Evolutionary conservation across 352 stramenopile genomes (phyloP), one percentile per base, ranked within the genome.

Genomic region (Phytophthora litchii): DNA sequence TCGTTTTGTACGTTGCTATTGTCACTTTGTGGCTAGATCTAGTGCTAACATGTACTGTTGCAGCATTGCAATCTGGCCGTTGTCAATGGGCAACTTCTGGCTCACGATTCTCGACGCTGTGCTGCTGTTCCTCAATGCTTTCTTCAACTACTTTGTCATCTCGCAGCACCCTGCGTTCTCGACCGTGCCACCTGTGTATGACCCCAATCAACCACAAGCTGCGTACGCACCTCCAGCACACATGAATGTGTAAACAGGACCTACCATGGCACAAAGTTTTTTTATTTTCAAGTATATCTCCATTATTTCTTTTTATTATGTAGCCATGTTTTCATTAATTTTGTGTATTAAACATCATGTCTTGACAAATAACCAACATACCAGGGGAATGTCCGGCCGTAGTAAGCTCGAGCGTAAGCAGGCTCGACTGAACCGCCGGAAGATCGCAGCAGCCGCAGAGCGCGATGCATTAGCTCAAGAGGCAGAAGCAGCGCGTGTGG

Each of bases 91-190:
- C 67, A 91, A 90, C 54, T 95, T 94, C 56, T 95, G 86, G 86
- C 70, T 95, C 38, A 95, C 86, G 52, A 94, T 94, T 61, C 57
- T 95, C 20, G 83, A 95, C 69, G 86, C 86, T n/a, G 74, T 88
- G 57, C 67, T 95, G 62, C 72, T 95, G 31, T 95, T 95, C 62
- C 57, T 92, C 52, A 95, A 95, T 57, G 86, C 86, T 13, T 94
- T 95, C 61, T 95, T 95, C 80, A 95, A 95, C 77, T 95, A 92
- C 72, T 95, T 85, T 64, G 86, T 95, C 55, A 91, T 95, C 65
- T 94, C 80, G 29, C 81, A 94, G 69, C 76, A 86, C 70, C 76
- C 74, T 31, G 74, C 74, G 17, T 86, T 86, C 59, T 86, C 76
- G 19, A 70, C 79, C 17, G 58, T 84, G 60, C 71, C 54, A 23